A percentile compares a stretch with the other conserved stretches of the same genome.
Evolutionary conservation across 2,329 filamentous ascomycete genomes (phyloP).

Genomic region (Emericellopsis cladophorae): DNA sequence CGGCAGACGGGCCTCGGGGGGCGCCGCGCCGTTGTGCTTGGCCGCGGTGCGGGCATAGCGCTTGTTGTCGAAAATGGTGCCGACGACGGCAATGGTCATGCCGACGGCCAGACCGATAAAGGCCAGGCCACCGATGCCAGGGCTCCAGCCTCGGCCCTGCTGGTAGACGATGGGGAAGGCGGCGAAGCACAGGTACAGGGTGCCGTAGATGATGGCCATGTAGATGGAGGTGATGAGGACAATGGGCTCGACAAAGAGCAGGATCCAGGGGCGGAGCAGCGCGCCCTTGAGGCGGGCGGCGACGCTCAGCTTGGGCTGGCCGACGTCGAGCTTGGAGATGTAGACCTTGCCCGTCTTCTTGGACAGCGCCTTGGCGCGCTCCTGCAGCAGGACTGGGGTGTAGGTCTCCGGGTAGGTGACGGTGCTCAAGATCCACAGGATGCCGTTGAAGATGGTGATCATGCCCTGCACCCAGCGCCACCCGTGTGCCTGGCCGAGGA

Average conservation of each 20-base stretch:
- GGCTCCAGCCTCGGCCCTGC: conserved; percentile 38
- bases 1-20: conserved; percentile 51
- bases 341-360: conserved; percentile 42
- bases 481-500: conserved; percentile 43
- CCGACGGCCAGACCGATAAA: conserved; percentile 54
- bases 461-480: conserved; percentile 56
- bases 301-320: conserved; percentile 27
- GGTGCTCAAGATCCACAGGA: conserved; percentile 39
- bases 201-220: conserved; percentile 46
- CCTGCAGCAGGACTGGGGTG: conserved; percentile 40
- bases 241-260: conserved; percentile 56
- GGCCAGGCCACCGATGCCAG: conserved; percentile 45
- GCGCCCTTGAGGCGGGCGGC: conserved; percentile 38
- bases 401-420: conserved; percentile 48
- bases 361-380: conserved; percentile 35
- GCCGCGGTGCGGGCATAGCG: conserved; percentile 33
- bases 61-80: conserved; percentile 39
- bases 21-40: conserved; percentile 39
- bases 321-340: conserved; percentile 31
- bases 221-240: conserved; percentile 51
- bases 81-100: conserved; percentile 42
- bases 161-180: conserved; percentile 53
- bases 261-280: conserved; percentile 49
- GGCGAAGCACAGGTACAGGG: conserved; percentile 40
- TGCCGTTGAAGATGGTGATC: conserved; percentile 46